Percentiles rank a stretch among this genome's conserved stretches.
Conservation (phyloP, 1,284 basidiomycete species). For the Ustilago cynodontis region DNA sequence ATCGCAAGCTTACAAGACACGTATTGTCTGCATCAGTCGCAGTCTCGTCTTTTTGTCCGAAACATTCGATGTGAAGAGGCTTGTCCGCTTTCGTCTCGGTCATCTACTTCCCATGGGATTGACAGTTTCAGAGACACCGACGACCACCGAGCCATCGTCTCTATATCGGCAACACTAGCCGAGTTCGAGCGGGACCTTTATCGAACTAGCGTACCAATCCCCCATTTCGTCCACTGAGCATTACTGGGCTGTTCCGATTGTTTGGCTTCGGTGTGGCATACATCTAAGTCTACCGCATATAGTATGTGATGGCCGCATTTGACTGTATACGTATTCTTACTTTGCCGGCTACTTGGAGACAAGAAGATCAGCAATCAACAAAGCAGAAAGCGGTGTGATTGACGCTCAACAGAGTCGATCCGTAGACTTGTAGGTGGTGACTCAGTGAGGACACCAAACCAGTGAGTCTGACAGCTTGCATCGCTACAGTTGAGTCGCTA, state of each 20-base stretch:
- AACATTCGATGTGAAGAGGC: not conserved
- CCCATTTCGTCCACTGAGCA: not conserved
- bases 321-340: not conserved
- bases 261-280: not conserved
- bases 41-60: not conserved
- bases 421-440: no score
- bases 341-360: not conserved
- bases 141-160: constrained; percentile 1
- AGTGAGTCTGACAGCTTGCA: not conserved
- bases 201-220: not conserved
- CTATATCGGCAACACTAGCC: not conserved
- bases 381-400: not conserved
- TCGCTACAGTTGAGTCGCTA: not conserved
- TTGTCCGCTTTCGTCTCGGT: constrained; percentile 13
- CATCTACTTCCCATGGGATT: not conserved
- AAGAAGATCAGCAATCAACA: not conserved
- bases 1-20: constrained; percentile 1
- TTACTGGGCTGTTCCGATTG: no score
- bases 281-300: not conserved
- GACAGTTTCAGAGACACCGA: not conserved
- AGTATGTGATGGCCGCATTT: not conserved
- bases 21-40: constrained; percentile 9
- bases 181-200: not conserved
- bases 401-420: no score
- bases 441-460: not conserved